Evolutionary conservation across 257 asterid genomes (phyloP).

Genomic region (Perilla frutescens): DNA sequence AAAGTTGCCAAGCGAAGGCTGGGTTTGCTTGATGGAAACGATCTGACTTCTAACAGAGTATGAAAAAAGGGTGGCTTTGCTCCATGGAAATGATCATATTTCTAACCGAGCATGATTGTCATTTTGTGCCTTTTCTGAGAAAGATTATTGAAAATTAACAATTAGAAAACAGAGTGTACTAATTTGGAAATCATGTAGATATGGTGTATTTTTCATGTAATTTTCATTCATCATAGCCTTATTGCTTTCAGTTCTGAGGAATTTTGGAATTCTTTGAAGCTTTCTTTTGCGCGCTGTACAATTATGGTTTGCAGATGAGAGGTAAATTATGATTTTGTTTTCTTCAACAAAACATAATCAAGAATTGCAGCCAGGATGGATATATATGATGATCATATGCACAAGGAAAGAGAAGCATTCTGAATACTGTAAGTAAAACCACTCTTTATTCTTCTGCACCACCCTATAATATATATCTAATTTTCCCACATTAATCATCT

Average conservation of each 20-base stretch:
- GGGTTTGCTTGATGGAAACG: conserved; percentile 47
- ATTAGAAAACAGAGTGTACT: not conserved
- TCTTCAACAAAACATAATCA: not conserved
- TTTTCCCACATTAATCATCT: conserved; percentile 39
- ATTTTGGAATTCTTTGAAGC: not conserved
- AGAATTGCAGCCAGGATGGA: not conserved
- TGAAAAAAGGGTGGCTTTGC: conserved; percentile 56
- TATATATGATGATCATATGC: not conserved
- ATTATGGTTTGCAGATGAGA: not conserved
- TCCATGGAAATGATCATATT: conserved; percentile 41
- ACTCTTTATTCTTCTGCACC: conserved; percentile 48
- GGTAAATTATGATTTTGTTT: not conserved
- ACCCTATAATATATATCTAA: conserved; percentile 32
- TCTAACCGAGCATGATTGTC: conserved; percentile 42
- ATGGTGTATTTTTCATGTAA: conserved; percentile 14
- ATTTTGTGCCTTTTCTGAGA: conserved; percentile 2
- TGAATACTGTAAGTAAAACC: not conserved
- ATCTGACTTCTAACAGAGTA: conserved; percentile 40
- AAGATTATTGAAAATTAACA: not conserved
- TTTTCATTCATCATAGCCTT: not conserved
- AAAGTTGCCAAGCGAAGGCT: conserved; percentile 78
- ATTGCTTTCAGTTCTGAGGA: conserved; percentile 1
- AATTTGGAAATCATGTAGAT: conserved; percentile 21
- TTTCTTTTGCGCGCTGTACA: not conserved
- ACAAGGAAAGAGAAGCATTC: not conserved